Conservation (phyloP, 106 monocot species). For the Dioscorea zingiberensis region DNA sequence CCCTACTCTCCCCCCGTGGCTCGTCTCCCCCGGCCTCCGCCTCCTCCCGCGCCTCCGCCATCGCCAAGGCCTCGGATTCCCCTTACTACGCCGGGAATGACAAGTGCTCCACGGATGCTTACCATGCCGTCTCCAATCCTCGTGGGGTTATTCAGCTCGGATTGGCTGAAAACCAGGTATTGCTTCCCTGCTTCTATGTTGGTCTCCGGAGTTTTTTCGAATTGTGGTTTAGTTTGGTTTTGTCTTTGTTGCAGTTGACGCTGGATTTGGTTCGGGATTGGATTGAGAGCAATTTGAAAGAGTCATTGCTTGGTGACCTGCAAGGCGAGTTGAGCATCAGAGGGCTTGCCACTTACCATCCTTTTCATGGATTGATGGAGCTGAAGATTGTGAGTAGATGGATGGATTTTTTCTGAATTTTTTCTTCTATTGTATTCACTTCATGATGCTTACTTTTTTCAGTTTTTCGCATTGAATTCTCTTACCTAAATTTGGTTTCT, state of each 20-base stretch:
- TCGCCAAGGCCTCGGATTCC: slow-evolving; percentile 24
- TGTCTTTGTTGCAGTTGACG: slow-evolving; percentile 35
- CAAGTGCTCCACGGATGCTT: slow-evolving; percentile 26
- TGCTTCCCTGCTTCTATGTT: neutral
- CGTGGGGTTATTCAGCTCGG: slow-evolving; percentile 58
- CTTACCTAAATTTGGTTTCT: too few relatives aligned
- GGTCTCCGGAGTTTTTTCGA: neutral
- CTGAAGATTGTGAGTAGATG: slow-evolving; percentile 59
- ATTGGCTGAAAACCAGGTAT: slow-evolving; percentile 54
- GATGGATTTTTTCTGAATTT: too few relatives aligned
- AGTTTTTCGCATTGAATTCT: neutral
- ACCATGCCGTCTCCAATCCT: slow-evolving; percentile 37
- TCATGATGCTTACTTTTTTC: too few relatives aligned
- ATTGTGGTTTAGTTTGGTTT: slow-evolving; percentile 9
- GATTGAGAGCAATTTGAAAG: slow-evolving; percentile 23
- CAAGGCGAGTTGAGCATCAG: slow-evolving; percentile 24
- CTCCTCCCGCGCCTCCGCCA: slow-evolving; percentile 33
- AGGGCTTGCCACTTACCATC: slow-evolving; percentile 48
- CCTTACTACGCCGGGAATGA: slow-evolving; percentile 32
- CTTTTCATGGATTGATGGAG: slow-evolving; percentile 58
- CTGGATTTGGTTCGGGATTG: slow-evolving; percentile 50
- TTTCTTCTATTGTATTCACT: too few relatives aligned
- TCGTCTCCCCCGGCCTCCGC: slow-evolving; percentile 21
- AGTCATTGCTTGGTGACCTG: slow-evolving; percentile 18
- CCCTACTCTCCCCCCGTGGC: slow-evolving; percentile 19